phyloP scores from a whole-genome alignment of 2,329 filamentous ascomycete genomes.

The Cercospora janseana region DNA sequence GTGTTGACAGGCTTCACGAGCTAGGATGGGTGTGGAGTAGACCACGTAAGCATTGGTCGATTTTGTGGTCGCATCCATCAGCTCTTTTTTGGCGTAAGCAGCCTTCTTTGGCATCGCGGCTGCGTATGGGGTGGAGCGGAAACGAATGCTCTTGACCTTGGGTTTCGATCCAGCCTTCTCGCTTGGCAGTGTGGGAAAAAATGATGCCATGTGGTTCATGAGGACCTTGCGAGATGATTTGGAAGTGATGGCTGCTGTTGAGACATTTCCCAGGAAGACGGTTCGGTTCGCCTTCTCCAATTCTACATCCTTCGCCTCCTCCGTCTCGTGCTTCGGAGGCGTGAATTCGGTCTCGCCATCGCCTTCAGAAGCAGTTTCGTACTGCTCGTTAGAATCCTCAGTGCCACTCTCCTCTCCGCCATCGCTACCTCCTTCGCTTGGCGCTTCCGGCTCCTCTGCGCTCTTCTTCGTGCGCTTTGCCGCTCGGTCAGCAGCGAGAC shows the following conservation, averaged over 20 bases:
- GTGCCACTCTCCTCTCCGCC: conserved; percentile 31
- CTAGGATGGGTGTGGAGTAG: conserved; percentile 72
- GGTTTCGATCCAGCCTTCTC: conserved; percentile 54
- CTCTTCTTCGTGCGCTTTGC: conserved; percentile 35
- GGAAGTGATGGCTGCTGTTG: conserved; percentile 74
- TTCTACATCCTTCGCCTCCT: conserved; percentile 52
- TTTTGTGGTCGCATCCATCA: conserved; percentile 88
- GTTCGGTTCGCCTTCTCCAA: conserved; percentile 85
- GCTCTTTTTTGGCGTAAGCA: conserved; percentile 84
- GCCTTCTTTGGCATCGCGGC: conserved; percentile 84
- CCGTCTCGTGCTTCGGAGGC: conserved; percentile 54
- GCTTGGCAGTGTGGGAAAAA: conserved; percentile 56
- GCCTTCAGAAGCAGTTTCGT: conserved; percentile 20
- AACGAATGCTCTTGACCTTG: conserved; percentile 86
- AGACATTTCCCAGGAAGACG: conserved; percentile 90
- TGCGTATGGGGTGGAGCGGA: conserved; percentile 87
- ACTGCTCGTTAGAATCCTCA: conserved; percentile 31
- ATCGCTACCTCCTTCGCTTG: conserved; percentile 28
- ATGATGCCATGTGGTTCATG: conserved; percentile 72
- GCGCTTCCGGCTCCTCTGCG: conserved; percentile 16
- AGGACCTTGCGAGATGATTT: conserved; percentile 78
- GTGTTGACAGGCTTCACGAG: conserved; percentile 69
- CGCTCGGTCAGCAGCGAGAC: conserved; percentile 31
- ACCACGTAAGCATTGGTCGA: conserved; percentile 94
- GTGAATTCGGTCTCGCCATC: conserved; percentile 55